Percentiles rank a stretch among this genome's conserved stretches.
Evolutionary conservation across 495 filamentous ascomycete species (phyloP).

Genomic region (Aspergillus haitiensis): DNA sequence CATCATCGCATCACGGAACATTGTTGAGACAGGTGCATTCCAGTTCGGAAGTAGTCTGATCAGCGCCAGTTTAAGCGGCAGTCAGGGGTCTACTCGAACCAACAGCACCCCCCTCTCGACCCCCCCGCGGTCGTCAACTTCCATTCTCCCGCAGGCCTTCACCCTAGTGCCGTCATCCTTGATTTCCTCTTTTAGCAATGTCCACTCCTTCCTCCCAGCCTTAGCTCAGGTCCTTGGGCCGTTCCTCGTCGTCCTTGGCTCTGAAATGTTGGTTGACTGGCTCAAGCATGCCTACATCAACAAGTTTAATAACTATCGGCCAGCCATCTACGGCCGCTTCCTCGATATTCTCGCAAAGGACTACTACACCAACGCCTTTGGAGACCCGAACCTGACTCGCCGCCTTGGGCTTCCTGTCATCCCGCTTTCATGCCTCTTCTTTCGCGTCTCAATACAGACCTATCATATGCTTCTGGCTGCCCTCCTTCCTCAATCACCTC

Average conservation of each 20-base stretch:
- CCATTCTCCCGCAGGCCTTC: constrained; percentile 81
- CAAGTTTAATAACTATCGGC: constrained; percentile 97
- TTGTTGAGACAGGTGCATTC: constrained; percentile 80
- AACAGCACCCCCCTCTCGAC: constrained; percentile 52
- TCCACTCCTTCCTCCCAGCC: constrained; percentile 59
- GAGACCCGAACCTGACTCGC: constrained; percentile 82
- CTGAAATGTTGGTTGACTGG: constrained; percentile 97
- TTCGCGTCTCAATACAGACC: constrained; percentile 89
- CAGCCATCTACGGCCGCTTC: constrained; percentile 82
- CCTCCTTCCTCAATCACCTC: constrained; percentile 70
- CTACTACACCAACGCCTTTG: constrained; percentile 96
- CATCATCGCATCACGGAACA: constrained; percentile 92
- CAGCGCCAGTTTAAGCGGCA: constrained; percentile 29
- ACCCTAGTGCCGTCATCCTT: constrained; percentile 71
- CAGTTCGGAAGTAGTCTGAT: constrained; percentile 40
- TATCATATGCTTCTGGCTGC: constrained; percentile 98
- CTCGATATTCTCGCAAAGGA: constrained; percentile 93
- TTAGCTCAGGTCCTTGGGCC: constrained; percentile 86
- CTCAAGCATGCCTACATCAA: constrained; percentile 96
- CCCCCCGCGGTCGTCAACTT: constrained; percentile 51
- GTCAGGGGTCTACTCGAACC: constrained; percentile 37
- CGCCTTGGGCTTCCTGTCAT: constrained; percentile 90
- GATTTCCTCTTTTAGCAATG: constrained; percentile 44
- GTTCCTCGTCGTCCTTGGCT: constrained; percentile 88
- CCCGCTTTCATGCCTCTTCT: constrained; percentile 90